These are phyloP conservation scores for Penicillium waksmanii DNA, from an alignment of 495 filamentous ascomycete genomes.

Conservation along the genomic window DNA sequence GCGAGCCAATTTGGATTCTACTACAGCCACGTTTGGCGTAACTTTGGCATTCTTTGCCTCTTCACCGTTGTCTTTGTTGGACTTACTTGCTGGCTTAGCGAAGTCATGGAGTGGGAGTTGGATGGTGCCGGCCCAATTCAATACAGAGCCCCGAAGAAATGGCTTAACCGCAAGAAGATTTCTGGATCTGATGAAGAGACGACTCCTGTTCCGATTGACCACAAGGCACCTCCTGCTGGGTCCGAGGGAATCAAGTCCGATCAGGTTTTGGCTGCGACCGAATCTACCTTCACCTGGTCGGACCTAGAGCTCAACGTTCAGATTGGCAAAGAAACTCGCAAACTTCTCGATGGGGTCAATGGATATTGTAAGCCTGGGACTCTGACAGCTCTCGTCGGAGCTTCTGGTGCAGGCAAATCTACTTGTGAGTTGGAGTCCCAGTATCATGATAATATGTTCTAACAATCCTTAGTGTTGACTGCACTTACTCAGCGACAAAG, in stretches of 20 bases:
- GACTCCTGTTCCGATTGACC: slow-evolving; percentile 27
- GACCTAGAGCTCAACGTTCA: slow-evolving; percentile 64
- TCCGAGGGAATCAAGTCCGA: slow-evolving; percentile 21
- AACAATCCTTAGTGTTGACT: slow-evolving; percentile 58
- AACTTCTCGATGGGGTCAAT: slow-evolving; percentile 68
- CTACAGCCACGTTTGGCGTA: slow-evolving; percentile 63
- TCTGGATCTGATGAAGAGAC: slow-evolving; percentile 52
- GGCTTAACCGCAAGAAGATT: slow-evolving; percentile 46
- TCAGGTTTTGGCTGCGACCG: slow-evolving; percentile 50
- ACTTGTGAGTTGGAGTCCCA: slow-evolving; percentile 57
- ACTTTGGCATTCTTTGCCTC: slow-evolving; percentile 65
- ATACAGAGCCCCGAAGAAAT: slow-evolving; percentile 50
- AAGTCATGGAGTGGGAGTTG: slow-evolving; percentile 59
- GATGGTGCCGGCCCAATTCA: slow-evolving; percentile 67
- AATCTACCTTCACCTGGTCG: slow-evolving; percentile 55
- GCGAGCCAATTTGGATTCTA: slow-evolving; percentile 56
- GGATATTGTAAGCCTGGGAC: slow-evolving; percentile 80
- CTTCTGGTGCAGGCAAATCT: slow-evolving; percentile 83
- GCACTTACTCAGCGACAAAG: slow-evolving; percentile 76
- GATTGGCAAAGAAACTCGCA: slow-evolving; percentile 65
- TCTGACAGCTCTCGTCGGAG: slow-evolving; percentile 83
- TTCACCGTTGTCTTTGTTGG: slow-evolving; percentile 60
- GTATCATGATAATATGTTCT: not conserved
- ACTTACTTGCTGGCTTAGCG: slow-evolving; percentile 61
- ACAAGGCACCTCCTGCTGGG: slow-evolving; percentile 21